A percentile compares a stretch with the other conserved stretches of the same genome.
Evolutionary conservation across 2,329 filamentous ascomycete species (phyloP).

Genomic region (Ascochyta fabae): DNA sequence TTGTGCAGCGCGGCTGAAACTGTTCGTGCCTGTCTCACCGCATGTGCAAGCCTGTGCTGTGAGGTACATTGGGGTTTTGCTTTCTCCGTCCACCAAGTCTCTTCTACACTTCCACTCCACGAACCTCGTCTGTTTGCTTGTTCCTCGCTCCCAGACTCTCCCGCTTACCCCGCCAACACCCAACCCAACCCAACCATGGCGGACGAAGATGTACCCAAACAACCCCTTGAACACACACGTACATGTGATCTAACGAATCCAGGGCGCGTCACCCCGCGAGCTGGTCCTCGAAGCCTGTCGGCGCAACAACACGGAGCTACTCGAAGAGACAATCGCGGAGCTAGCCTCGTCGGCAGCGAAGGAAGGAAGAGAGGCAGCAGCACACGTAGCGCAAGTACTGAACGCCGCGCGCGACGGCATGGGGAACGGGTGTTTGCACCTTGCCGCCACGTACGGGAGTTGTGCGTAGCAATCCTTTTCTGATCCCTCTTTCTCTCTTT

Average conservation of each 20-base stretch:
- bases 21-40: slow-evolving; percentile 11
- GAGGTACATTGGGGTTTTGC: not conserved
- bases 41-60: not conserved
- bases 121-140: too few species aligned
- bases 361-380: slow-evolving; percentile 59
- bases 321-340: slow-evolving; percentile 72
- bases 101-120: not conserved
- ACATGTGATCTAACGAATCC: slow-evolving; percentile 19
- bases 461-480: slow-evolving; percentile 62
- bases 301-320: slow-evolving; percentile 86
- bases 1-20: slow-evolving; percentile 5
- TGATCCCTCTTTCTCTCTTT: not conserved
- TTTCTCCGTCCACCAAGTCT: not conserved
- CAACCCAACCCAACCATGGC: slow-evolving; percentile 34
- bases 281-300: slow-evolving; percentile 91
- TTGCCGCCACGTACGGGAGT: slow-evolving; percentile 84
- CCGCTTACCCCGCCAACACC: not conserved
- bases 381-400: slow-evolving; percentile 76
- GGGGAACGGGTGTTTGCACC: slow-evolving; percentile 87
- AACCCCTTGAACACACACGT: not conserved
- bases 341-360: slow-evolving; percentile 55
- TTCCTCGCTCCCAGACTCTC: too few species aligned
- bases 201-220: slow-evolving; percentile 39
- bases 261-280: slow-evolving; percentile 87
- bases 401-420: slow-evolving; percentile 86